These are phyloP conservation scores for Globisporangium okanoganense DNA, from an alignment of 352 stramenopile species.

Conservation along the genomic window DNA sequence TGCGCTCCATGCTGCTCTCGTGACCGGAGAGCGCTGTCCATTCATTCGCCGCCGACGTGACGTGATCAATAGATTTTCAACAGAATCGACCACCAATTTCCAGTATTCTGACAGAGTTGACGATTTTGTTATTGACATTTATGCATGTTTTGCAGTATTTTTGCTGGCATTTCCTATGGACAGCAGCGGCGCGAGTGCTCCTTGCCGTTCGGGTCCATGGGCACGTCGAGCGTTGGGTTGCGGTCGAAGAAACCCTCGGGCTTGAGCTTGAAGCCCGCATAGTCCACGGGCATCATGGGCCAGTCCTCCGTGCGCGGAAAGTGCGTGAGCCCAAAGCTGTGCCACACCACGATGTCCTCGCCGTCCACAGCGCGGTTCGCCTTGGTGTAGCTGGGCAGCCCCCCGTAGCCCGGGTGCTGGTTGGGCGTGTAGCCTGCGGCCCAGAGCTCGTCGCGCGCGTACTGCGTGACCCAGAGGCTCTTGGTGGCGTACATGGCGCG, in stretches of 20 bases:
- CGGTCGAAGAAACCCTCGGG: conserved; percentile 65
- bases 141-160: background rate
- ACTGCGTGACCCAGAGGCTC: conserved; percentile 70
- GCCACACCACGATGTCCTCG: conserved; percentile 72
- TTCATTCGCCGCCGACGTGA: background rate
- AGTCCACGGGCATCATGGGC: conserved; percentile 77
- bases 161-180: background rate
- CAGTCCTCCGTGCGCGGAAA: conserved; percentile 69
- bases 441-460: conserved; percentile 56
- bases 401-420: conserved; percentile 42
- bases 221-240: conserved; percentile 50
- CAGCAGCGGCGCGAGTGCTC: conserved; percentile 32
- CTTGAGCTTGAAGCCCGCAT: conserved; percentile 62
- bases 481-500: conserved; percentile 61
- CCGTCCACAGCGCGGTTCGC: conserved; percentile 46
- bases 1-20: conserved; percentile 37
- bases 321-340: conserved; percentile 70
- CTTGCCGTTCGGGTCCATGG: conserved; percentile 36
- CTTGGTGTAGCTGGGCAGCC: conserved; percentile 53
- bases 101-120: background rate
- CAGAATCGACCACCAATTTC: background rate
- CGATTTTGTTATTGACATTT: background rate
- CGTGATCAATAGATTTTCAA: background rate
- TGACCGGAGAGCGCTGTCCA: background rate
- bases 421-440: conserved; percentile 68